phyloP scores from a whole-genome alignment of 2,329 filamentous ascomycete genomes.

The Aspergillus awamori region DNA sequence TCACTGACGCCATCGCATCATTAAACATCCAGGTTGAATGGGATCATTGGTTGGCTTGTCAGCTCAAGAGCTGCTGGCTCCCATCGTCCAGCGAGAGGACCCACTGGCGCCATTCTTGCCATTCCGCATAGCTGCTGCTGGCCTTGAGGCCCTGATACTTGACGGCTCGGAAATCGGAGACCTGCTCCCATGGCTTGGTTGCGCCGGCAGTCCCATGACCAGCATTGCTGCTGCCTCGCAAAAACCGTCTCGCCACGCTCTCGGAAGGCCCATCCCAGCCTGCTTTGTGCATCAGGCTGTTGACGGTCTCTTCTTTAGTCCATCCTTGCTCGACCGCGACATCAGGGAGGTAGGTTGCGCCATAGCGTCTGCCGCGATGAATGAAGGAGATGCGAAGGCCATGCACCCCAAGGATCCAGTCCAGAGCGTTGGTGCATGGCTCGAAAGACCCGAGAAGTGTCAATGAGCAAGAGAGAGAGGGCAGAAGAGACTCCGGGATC shows the following conservation, averaged over 20 bases:
- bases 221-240: constrained; percentile 44
- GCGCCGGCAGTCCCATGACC: constrained; percentile 17
- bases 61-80: constrained; percentile 26
- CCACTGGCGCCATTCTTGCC: constrained; percentile 79
- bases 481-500: constrained; percentile 54
- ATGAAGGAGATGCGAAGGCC: constrained; percentile 84
- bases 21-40: background rate
- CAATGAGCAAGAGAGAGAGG: constrained; percentile 60
- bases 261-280: constrained; percentile 73
- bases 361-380: constrained; percentile 72
- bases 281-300: constrained; percentile 90
- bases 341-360: constrained; percentile 89
- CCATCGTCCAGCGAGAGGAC: constrained; percentile 45
- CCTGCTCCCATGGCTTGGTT: constrained; percentile 67
- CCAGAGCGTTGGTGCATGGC: constrained; percentile 69
- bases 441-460: constrained; percentile 88
- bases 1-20: background rate
- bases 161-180: constrained; percentile 73
- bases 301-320: constrained; percentile 87
- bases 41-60: background rate
- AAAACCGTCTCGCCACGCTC: constrained; percentile 40
- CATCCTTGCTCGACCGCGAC: constrained; percentile 91
- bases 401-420: constrained; percentile 86
- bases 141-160: constrained; percentile 86
- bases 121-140: constrained; percentile 70